Evolutionary conservation across 352 stramenopile species (phyloP).

Genomic region (Globisporangium barbulae): DNA sequence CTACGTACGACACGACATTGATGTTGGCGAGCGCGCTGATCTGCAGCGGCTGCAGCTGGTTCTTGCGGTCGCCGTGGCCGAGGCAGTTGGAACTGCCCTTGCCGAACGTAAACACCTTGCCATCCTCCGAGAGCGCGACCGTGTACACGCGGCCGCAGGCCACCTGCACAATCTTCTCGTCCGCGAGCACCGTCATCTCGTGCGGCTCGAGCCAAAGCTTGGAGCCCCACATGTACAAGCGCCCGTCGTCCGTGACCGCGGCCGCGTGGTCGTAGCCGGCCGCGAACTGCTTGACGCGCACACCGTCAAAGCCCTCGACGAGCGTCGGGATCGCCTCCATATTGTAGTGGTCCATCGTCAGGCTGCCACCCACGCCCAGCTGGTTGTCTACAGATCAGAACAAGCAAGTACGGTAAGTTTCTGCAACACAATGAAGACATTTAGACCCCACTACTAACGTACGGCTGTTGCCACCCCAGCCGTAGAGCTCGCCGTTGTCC

Average conservation of each 20-base stretch:
- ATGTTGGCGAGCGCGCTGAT: constrained; percentile 58
- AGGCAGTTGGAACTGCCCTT: constrained; percentile 87
- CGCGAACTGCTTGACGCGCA: constrained; percentile 82
- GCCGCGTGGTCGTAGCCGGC: constrained; percentile 93
- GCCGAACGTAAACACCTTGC: constrained; percentile 86
- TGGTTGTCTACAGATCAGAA: constrained; percentile 65
- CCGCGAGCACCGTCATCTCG: constrained; percentile 77
- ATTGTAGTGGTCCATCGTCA: constrained; percentile 93
- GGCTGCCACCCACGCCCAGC: constrained; percentile 82
- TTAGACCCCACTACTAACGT: constrained; percentile 24
- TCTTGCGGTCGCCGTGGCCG: constrained; percentile 86
- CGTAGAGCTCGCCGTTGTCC: constrained; percentile 82
- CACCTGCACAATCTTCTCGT: constrained; percentile 76
- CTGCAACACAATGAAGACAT: neutral
- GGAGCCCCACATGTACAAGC: constrained; percentile 81
- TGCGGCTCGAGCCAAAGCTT: constrained; percentile 93
- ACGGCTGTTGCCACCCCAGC: constrained; percentile 92
- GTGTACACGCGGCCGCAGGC: constrained; percentile 85
- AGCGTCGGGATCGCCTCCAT: constrained; percentile 91
- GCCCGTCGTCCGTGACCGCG: constrained; percentile 71
- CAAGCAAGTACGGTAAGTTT: neutral
- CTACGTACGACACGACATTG: constrained; percentile 60
- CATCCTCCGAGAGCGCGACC: constrained; percentile 63
- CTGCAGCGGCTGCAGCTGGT: constrained; percentile 84
- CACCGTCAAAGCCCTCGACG: constrained; percentile 67